Base-by-base conservation (phyloP, 306 rosid genomes). In the Hylodesmum podocarpum region DNA sequence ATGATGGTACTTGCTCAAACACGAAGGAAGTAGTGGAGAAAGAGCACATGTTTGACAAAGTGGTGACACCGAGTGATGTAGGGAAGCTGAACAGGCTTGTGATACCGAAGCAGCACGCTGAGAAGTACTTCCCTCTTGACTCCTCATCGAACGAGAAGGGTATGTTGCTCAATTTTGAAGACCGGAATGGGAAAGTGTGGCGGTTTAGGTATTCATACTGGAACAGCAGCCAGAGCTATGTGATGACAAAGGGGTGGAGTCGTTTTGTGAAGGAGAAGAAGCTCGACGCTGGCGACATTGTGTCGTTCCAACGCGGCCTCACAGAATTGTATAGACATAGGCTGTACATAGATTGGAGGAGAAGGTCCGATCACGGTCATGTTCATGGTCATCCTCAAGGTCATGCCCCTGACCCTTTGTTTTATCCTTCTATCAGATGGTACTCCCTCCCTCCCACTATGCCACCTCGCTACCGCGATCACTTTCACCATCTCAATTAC, bases 171-270 rank as follows among this genome's bases (percentile, higher is more conserved):
- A 93, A 83, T 41, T 93, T 93, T 51, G 91, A 84, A 43, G 98
- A 93, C 71, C 41, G 91, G 15, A 84, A 62, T 4, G 96, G 96
- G 3, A 90, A 93, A 73, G 33, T 84, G 2, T 93, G 98, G 98
- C 76, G 96, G 19, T 93, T 93, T 76, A 74, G 98, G 71, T 93
- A 93, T 74, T 93, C 96, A 0, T 93, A 93, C 58, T 93, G 98
- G 98, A 93, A 89, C 59, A 93, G 98, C 75, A 90, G 96, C 85
- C 98, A 93, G 78, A 93, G 98, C 83, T 93, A 90, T 66, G 98
- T 93, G 22, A 93, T 93, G 93, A 93, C 98, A 9, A 93, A 91
- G 25, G 98, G 98, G 0, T 93, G 98, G 98, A 90, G 96, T 77
- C 96, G 98, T 33, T 93, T 93, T 13, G 98, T 93, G 10, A 93